Percentiles rank a stretch among this genome's conserved stretches.
Evolutionary conservation across 2,329 filamentous ascomycete genomes (phyloP).

Genomic region (Botrytis elliptica): DNA sequence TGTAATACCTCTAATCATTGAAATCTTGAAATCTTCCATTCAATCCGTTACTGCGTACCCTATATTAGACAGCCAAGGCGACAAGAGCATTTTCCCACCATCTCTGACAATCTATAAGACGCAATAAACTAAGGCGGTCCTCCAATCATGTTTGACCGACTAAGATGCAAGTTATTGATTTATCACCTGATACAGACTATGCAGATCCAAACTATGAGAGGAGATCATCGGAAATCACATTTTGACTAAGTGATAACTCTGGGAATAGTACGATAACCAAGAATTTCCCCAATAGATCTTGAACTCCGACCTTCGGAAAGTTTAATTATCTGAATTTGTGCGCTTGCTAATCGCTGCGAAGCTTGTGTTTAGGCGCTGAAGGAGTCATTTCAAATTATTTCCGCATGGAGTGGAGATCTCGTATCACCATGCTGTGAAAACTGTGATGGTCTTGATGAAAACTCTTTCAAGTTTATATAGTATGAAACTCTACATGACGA

Average conservation of each 20-base stretch:
- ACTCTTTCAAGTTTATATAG: neutral
- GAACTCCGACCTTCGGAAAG: neutral
- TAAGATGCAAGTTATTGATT: neutral
- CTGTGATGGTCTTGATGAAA: neutral
- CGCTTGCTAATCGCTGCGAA: neutral
- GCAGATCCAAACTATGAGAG: neutral
- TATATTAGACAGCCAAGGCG: accelerated
- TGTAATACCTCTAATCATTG: neutral
- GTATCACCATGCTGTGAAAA: neutral
- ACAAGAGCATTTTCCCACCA: no score
- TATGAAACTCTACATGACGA: neutral
- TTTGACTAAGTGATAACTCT: neutral
- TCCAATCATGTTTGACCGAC: neutral
- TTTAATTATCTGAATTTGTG: no score
- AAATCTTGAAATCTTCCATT: neutral
- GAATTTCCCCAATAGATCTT: neutral
- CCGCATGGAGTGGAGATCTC: neutral
- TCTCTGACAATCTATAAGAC: neutral
- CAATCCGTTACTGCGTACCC: neutral
- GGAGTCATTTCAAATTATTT: accelerated
- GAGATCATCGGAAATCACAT: neutral
- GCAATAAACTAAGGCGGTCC: neutral
- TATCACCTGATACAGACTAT: neutral
- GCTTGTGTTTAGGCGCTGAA: no score
- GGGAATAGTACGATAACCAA: neutral